phyloP scores from a whole-genome alignment of 768 basidiomycete species.

The Boletales sp. region DNA sequence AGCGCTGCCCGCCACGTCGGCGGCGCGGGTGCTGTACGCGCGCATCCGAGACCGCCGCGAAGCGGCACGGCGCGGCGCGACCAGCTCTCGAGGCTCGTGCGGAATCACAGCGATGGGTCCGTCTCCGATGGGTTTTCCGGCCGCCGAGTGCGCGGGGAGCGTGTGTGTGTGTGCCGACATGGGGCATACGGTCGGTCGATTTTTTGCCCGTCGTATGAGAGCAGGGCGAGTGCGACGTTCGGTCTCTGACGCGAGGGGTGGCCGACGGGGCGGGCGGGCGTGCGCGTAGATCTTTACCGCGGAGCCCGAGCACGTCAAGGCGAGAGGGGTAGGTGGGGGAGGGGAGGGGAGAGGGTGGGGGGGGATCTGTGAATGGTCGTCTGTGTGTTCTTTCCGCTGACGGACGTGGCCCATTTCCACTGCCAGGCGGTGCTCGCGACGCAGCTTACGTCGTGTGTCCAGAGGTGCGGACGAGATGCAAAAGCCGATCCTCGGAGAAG shows the following conservation, averaged over 20 bases:
- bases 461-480: slow-evolving; percentile 29
- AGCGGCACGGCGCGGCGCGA: slow-evolving; percentile 45
- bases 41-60: slow-evolving; percentile 39
- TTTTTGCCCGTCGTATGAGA: slow-evolving; percentile 23
- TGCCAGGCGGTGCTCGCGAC: slow-evolving; percentile 35
- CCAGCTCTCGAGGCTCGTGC: slow-evolving; percentile 36
- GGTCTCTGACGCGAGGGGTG: not conserved
- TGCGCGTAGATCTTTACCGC: slow-evolving; percentile 32
- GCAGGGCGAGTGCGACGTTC: slow-evolving; percentile 14
- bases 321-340: not conserved
- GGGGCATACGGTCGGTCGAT: slow-evolving; percentile 26
- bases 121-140: no score
- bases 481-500: not conserved
- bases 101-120: slow-evolving; percentile 40
- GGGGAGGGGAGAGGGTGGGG: slow-evolving; percentile 19
- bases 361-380: no score
- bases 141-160: slow-evolving; percentile 11
- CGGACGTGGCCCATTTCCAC: no score
- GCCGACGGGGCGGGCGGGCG: not conserved
- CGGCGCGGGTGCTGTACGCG: slow-evolving; percentile 36
- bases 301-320: slow-evolving; percentile 42
- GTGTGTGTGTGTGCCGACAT: slow-evolving; percentile 17
- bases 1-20: slow-evolving; percentile 23
- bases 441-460: slow-evolving; percentile 32
- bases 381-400: no score